Base-by-base conservation (phyloP, 331 rosid genomes). In the Dryas integrifolia region DNA sequence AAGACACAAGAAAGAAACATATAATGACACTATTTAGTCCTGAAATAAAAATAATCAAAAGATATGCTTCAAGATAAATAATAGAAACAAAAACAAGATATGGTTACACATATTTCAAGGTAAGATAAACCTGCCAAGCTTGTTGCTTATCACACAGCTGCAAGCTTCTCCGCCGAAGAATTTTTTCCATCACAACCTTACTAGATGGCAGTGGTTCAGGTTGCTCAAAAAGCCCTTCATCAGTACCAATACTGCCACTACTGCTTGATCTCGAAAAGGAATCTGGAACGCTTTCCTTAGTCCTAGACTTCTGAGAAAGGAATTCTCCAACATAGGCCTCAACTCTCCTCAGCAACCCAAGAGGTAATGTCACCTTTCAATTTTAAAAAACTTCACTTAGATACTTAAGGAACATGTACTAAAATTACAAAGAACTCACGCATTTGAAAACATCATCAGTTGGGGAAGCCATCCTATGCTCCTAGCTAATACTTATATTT, bases 201-300 rank as follows among this genome's bases (percentile, higher is more conserved):
- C 83, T 84, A 9, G 96, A 86, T 52, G 86, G 80, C 59, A 82
- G 77, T 9, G 80, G 88, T 76, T 88, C 97, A 72, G 93, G 92
- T 45, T 82, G 96, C 83, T 92, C 96, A 82, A 92, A 89, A 71
- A 89, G 83, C 72, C 96, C 96, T 77, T 92, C 99, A 65, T 95
- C 97, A 8, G 89, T 81, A 61, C 85, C 88, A 76, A 83, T 63
- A 77, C 95, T 88, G 70, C 88, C 86, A 65, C 80, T 73, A 82
- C 96, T 89, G 76, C 84, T 92, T 51, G 97, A 85, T 85, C 88
- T 88, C 26, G 87, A 84, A 75, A 81, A 74, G 15, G 89, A 83
- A 35, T 85, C 86, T 35, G 85, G 75, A 84, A 81, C 79, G 72
- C 77, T 83, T 84, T 66, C 87, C 73, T 70, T 86, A 79, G 59